Base-by-base conservation (phyloP, 2,329 filamentous ascomycete species). In the Trichoderma sp. region DNA sequence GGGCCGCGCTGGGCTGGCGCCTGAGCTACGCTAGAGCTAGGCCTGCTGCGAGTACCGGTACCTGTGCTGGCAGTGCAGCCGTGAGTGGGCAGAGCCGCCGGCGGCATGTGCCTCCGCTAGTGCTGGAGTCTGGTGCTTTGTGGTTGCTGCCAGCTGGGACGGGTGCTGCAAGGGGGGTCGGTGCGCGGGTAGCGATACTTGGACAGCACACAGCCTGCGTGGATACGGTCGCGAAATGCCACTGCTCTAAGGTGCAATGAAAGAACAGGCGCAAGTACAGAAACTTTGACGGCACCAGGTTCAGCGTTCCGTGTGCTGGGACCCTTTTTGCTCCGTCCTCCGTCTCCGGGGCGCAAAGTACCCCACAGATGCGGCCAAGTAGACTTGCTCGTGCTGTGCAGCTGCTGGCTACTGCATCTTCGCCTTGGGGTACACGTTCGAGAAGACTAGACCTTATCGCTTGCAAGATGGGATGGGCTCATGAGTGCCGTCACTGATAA, bases 301-400 rank as follows among this genome's bases (percentile, higher is more conserved):
- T n/a, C 56, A 21, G 40, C 40, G 40, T 43, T 43, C 56, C 29
- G 56, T n/a, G n/a, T 33, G 21, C 47, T 24, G 47, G 47, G n/a
- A 11, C 33, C 29, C 58, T n/a, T 19, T 61, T 47, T 27, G 58
- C 58, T n/a, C 58, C 58, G 37, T 61, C 58, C 58, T 19, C 58
- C 58, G 37, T 49, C 58, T 49, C 58, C 58, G 58, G 58, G 58
- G 58, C 58, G 37, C 58, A 61, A 61, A 61, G 58, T 59, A 64
- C 33, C 55, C 35, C 31, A 35, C 58, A 49, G 27, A 47, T 49
- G 40, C 58, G 58, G 58, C 40, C 47, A 49, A n/a, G 58, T 61
- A 49, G 27, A 56, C 52, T 31, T 56, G 4, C 14, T 56, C 52
- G 52, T 31, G 52, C 27, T 16, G 6, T 49, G 58, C 40, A 43